Evolutionary conservation across 306 rosid species (phyloP), one percentile per base, ranked within the genome.

Genomic region (Citrullus colocynthis): DNA sequence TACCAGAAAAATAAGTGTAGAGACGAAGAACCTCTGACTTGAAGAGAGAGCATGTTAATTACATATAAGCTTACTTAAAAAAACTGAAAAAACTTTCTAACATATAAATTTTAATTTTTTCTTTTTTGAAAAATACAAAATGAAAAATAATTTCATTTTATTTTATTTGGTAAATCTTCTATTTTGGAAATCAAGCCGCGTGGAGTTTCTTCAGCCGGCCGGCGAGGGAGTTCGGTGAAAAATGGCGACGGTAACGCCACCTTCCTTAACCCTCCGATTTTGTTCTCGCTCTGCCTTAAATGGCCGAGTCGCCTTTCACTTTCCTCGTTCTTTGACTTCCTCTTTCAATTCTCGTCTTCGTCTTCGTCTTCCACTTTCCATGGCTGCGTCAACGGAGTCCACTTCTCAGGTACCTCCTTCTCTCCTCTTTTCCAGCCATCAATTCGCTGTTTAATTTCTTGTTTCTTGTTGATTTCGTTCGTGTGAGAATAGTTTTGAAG

Each of bases 361-460:
- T 56, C 79, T 9, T 76, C 67, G 83, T 76, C 78, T 80, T 75
- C 84, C 92, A 85, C 66, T 84, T 76, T 86, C 91, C 82, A 90
- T 94, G 98, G 97, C 98, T 39, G 85, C 95, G 63, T 84, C 90
- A 21, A 60, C 88, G 58, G 90, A 83, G 72, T 89, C 91, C 59
- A 75, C 91, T 5, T 56, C 91, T 85, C 87, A 86, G 96, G 98
- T 91, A 78, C 54, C 45, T 76, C 49, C 28, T 9, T 56, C 66
- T 75, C 78, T 74, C 30, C 3, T 0, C 42, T 34, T 3, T 64
- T 73, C 48, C 76, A 42, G n/a, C 37, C 17, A 42, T 41, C 55
- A 20, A 9, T 66, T 65, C 73, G 30, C 2, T 9, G 30, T 39
- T 65, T 9, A 0, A n/a, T 65, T 65, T 66, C 72, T 65, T 16